phyloP scores from a whole-genome alignment of 2,329 filamentous ascomycete species.

The Scedosporium minutisporum region DNA sequence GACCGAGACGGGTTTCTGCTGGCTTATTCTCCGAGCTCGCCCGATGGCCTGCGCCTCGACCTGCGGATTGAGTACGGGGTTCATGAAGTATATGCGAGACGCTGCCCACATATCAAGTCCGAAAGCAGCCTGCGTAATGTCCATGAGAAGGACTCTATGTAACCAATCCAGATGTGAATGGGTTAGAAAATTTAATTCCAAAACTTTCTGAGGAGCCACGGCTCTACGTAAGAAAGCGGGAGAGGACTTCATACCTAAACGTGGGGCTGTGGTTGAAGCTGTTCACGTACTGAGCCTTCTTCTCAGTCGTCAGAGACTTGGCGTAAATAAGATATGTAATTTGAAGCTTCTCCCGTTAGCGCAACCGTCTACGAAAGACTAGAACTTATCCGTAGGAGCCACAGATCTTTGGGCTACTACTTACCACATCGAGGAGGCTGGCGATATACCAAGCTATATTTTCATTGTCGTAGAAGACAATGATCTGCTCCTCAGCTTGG shows the following conservation, averaged over 20 bases:
- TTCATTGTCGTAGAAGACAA: slow-evolving; percentile 86
- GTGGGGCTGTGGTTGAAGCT: slow-evolving; percentile 62
- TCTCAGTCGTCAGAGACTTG: slow-evolving; percentile 47
- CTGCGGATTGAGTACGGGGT: slow-evolving; percentile 75
- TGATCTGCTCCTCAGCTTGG: slow-evolving; percentile 68
- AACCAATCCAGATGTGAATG: background rate
- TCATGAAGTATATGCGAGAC: slow-evolving; percentile 80
- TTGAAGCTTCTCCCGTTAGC: slow-evolving; percentile 31
- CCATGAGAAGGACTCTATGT: slow-evolving; percentile 70
- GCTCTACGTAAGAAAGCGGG: too few species aligned
- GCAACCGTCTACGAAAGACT: too few species aligned
- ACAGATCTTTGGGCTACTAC: slow-evolving; percentile 13
- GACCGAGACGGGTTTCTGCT: slow-evolving; percentile 67
- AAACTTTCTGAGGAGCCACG: background rate
- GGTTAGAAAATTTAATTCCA: slow-evolving; percentile 5
- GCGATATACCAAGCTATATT: slow-evolving; percentile 82
- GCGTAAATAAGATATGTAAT: slow-evolving; percentile 59
- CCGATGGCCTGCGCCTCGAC: slow-evolving; percentile 89
- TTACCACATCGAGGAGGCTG: slow-evolving; percentile 64
- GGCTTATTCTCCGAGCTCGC: slow-evolving; percentile 78
- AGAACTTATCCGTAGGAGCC: background rate
- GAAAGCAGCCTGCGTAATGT: slow-evolving; percentile 79
- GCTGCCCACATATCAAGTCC: slow-evolving; percentile 78
- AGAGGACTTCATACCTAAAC: slow-evolving; percentile 35
- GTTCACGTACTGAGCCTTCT: slow-evolving; percentile 65